Evolutionary conservation across 225 moss, liverwort and hornwort genomes (phyloP), one percentile per base, ranked within the genome.

Genomic region (Pleurozium schreberi): DNA sequence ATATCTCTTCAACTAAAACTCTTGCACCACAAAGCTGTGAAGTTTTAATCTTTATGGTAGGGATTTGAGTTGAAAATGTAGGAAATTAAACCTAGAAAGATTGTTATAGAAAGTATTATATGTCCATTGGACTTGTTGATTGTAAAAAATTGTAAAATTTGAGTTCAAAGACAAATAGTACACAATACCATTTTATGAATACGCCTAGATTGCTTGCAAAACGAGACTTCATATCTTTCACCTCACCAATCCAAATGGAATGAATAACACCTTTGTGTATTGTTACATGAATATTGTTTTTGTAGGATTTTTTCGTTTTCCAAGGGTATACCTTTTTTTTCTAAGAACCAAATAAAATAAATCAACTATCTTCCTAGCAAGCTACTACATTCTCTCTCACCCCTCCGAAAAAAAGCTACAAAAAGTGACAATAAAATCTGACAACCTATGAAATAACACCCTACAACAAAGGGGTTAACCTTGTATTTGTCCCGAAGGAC

Each of bases 171-270:
- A 43, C 28, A 73, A 73, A 73, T 30, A 5, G 3, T 10, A 25
- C 1, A 45, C 0, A 1, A 0, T 6, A 45, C 2, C 11, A 25
- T 47, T 74, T 47, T 3, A 45, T 10, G 1, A 73, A 73, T n/a
- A n/a, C n/a, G n/a, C n/a, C n/a, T n/a, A n/a, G n/a, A n/a, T n/a
- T n/a, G n/a, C 9, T 12, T 25, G 3, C 69, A 73, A 17, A 16
- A 16, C 3, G 28, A 45, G 17, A 43, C 45, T 43, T 73, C 28
- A 45, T 45, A 10, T 73, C 17, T 45, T 73, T 73, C 9, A 45
- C 45, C 5, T 70, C 5, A 26, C 0, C 16, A 1, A 43, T 43
- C 43, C 10, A 43, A 71, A 71, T 0, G 3, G 1, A 43, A 71
- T 15, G 15, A 28, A 43, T 26, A 43, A 70, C 26, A 43, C 12